Evolutionary conservation across 2,329 filamentous ascomycete genomes (phyloP), one percentile per base, ranked within the genome.

Genomic region (Aspergillus melleus): DNA sequence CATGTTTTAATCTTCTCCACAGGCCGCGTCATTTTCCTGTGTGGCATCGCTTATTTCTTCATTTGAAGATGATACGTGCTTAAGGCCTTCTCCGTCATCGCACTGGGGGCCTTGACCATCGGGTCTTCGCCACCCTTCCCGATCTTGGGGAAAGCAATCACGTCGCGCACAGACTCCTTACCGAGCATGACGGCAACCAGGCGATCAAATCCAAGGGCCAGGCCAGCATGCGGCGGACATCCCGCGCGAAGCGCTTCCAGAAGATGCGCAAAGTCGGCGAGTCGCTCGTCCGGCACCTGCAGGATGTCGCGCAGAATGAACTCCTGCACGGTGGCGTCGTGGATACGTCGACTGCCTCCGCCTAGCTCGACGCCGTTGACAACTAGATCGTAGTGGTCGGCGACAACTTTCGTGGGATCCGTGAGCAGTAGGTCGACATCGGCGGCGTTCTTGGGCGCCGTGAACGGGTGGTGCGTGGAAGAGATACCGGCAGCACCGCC

Each of bases 121-220:
- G 87, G 76, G 77, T 99, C 95, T 71, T 96, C 90, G 0, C 95
- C 90, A 0, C 94, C 93, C 73, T 88, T 92, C 62, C 92, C 92
- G 62, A 87, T 93, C 81, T 99, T 99, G 0, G 95, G 96, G 71
- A 99, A 99, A 0, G 93, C 93, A 75, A 99, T 97, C 1, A 99
- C 94, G 78, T 99, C 94, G 61, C 91, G 83, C 3, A 99, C 89
- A 1, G 89, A 92, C 11, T 89, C 83, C 32, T 85, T 88, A 1
- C 88, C 89, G 22, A 89, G 85, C 81, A 99, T 85, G 0, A 96
- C 80, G 0, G 94, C 89, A 44, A 95, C 83, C 52, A 99, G 76
- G 4, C 95, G 84, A 74, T 99, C 95, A 73, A 97, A 96, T 0
- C 95, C 95, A 16, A 99, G 80, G 0, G 95, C 95, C 64, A 99